Percentiles rank a stretch among this genome's conserved stretches.
phyloP scores from a whole-genome alignment of 768 basidiomycete genomes.

The Daedaleopsis nitida region DNA sequence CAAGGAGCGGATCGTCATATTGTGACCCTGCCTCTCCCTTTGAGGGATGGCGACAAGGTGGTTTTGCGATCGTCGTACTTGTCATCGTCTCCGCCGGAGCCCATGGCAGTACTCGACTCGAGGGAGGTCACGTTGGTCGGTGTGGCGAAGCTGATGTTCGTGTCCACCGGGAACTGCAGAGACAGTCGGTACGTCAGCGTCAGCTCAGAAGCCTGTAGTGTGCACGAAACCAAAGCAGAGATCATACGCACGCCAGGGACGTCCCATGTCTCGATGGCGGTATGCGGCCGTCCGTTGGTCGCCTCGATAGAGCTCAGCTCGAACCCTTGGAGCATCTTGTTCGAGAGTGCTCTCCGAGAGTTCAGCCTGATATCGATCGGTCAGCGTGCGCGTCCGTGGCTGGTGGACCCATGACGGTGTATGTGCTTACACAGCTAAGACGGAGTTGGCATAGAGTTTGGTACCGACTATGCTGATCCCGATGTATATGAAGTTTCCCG shows the following conservation, averaged over 20 bases:
- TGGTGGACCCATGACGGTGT: no score
- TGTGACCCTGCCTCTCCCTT: neutral
- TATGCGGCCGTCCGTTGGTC: neutral
- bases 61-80: neutral
- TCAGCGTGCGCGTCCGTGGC: no score
- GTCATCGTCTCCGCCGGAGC: neutral
- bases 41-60: neutral
- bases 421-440: constrained; percentile 2
- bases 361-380: neutral
- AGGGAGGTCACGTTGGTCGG: neutral
- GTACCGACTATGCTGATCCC: constrained; percentile 1
- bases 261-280: neutral
- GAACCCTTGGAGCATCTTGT: neutral
- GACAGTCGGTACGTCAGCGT: neutral
- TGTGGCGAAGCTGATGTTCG: neutral
- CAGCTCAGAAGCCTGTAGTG: neutral
- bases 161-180: neutral
- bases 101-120: neutral
- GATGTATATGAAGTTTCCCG: constrained; percentile 6
- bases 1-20: neutral
- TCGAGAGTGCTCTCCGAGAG: neutral
- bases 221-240: no score
- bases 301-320: neutral
- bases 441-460: constrained; percentile 4
- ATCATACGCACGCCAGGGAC: neutral